These are phyloP conservation scores for Eimeria praecox DNA, from an alignment of 169 alveolate species.

Conservation along the genomic window DNA sequence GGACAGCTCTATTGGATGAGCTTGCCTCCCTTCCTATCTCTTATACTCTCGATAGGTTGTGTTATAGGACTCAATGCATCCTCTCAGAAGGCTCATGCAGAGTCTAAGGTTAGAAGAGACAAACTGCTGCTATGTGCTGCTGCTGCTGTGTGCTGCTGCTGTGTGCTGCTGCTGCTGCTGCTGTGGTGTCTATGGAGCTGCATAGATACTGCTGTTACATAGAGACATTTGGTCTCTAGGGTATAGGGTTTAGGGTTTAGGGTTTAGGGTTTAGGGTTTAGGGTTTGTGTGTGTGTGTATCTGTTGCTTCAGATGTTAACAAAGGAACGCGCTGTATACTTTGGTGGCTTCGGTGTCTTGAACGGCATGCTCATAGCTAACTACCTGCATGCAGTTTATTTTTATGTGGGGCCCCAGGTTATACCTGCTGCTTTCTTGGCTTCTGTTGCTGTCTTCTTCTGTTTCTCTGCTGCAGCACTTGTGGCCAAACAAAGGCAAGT, in stretches of 20 bases:
- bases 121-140: not conserved
- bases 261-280: not conserved
- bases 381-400: constrained; percentile 27
- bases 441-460: constrained; percentile 73
- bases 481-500: constrained; percentile 55
- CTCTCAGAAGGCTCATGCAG: constrained; percentile 61
- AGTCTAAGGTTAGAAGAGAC: not conserved
- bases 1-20: constrained; percentile 13
- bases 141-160: not conserved
- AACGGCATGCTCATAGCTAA: constrained; percentile 61
- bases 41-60: constrained; percentile 15
- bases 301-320: constrained; percentile 53
- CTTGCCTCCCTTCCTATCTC: constrained; percentile 49
- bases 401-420: constrained; percentile 36
- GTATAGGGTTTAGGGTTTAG: constrained; percentile 30
- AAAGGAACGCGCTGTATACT: constrained; percentile 45
- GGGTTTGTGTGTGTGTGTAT: not conserved
- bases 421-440: constrained; percentile 73
- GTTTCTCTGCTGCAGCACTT: constrained; percentile 76
- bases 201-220: not conserved
- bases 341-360: constrained; percentile 68
- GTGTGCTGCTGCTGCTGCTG: not conserved
- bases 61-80: constrained; percentile 21
- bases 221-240: not conserved
- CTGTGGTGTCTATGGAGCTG: not conserved